Percentiles rank a stretch among this genome's conserved stretches.
These are phyloP conservation scores for Aspergillus brasiliensis DNA, from an alignment of 2,329 filamentous ascomycete genomes.

Conservation along the genomic window DNA sequence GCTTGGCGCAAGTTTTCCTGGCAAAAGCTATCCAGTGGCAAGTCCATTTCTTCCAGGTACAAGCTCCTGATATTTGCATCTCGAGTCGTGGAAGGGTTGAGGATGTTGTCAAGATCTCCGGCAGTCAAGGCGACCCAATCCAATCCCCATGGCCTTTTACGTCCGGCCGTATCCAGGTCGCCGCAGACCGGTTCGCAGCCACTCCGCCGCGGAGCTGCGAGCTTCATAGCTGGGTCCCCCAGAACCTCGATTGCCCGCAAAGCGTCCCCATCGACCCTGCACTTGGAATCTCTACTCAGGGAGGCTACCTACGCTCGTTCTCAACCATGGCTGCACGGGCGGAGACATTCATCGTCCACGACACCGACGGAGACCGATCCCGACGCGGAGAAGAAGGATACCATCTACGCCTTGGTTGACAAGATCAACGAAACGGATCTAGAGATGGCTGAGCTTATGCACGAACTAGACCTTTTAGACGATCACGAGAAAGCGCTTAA, in stretches of 20 bases:
- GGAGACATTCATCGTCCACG: constrained; percentile 28
- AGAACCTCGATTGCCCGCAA: constrained; percentile 17
- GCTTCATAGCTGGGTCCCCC: constrained; percentile 21
- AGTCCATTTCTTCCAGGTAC: constrained; percentile 13
- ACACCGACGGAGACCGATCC: constrained; percentile 19
- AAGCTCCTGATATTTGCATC: constrained; percentile 12
- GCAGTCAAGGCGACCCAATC: constrained; percentile 32
- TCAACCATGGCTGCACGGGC: constrained; percentile 16
- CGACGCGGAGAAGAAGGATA: constrained; percentile 28
- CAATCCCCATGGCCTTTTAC: constrained; percentile 31
- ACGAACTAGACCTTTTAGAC: constrained; percentile 37
- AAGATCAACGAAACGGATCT: constrained; percentile 40
- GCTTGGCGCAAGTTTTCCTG: constrained; percentile 35
- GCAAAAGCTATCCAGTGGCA: constrained; percentile 23
- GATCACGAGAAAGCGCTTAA: constrained; percentile 28
- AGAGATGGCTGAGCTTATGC: constrained; percentile 36
- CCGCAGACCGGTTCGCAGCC: constrained; percentile 25
- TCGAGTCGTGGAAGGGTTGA: constrained; percentile 20
- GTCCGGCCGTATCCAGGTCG: constrained; percentile 22
- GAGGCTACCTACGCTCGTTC: neutral
- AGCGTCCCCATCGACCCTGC: neutral
- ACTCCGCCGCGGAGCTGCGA: constrained; percentile 28
- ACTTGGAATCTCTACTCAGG: neutral
- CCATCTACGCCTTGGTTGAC: constrained; percentile 40
- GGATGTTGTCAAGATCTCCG: constrained; percentile 40